phyloP scores from a whole-genome alignment of 1,284 basidiomycete species.

The Agaricales sp. region DNA sequence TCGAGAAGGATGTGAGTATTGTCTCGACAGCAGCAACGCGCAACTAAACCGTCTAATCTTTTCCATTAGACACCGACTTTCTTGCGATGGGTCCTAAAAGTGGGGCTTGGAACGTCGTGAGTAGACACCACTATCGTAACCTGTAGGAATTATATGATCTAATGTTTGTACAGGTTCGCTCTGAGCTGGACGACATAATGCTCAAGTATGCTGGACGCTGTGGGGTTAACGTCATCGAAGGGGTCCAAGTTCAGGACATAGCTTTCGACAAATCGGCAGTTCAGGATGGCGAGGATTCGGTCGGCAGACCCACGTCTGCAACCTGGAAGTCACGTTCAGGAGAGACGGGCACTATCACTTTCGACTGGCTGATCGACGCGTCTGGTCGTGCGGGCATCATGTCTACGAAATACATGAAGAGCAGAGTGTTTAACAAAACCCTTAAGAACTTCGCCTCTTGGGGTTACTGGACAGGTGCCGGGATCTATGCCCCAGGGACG shows the following conservation, averaged over 20 bases:
- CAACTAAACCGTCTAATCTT: slow-evolving; percentile 4
- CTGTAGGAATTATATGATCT: background rate
- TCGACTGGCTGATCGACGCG: slow-evolving; percentile 61
- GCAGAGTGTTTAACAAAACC: slow-evolving; percentile 55
- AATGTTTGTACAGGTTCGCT: slow-evolving; percentile 33
- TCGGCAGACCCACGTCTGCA: slow-evolving; percentile 32
- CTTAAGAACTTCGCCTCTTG: slow-evolving; percentile 67
- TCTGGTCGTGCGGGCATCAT: slow-evolving; percentile 58
- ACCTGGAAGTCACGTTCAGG: slow-evolving; percentile 32
- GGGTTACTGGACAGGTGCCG: slow-evolving; percentile 60
- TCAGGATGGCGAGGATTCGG: slow-evolving; percentile 16
- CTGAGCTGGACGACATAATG: slow-evolving; percentile 54
- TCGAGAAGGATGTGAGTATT: slow-evolving; percentile 48
- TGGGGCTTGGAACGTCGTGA: slow-evolving; percentile 57
- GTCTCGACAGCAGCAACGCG: slow-evolving; percentile 3
- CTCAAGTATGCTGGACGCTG: slow-evolving; percentile 47
- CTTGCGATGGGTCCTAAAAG: slow-evolving; percentile 44
- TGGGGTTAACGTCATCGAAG: slow-evolving; percentile 45
- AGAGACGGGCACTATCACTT: slow-evolving; percentile 39
- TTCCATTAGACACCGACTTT: slow-evolving; percentile 50
- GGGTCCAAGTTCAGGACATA: slow-evolving; percentile 38
- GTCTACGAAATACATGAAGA: slow-evolving; percentile 57
- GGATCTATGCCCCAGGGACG: slow-evolving; percentile 46
- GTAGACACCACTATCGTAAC: slow-evolving; percentile 17
- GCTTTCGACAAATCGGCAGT: slow-evolving; percentile 24